phyloP scores from a whole-genome alignment of 352 stramenopile genomes.

The Globisporangium emineosum region DNA sequence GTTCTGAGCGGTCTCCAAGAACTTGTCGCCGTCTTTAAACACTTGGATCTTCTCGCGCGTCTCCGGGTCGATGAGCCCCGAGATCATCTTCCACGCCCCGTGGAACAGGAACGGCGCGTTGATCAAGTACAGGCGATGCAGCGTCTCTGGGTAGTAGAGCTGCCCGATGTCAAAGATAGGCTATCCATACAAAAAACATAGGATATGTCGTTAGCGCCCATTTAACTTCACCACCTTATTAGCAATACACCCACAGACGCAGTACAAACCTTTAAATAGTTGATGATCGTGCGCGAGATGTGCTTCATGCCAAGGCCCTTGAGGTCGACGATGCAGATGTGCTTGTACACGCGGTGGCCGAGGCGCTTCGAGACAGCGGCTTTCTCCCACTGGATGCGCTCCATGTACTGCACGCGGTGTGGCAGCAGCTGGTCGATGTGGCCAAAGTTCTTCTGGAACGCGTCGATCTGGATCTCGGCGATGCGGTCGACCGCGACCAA shows the following conservation, averaged over 20 bases:
- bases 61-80: constrained; percentile 60
- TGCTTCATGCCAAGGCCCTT: constrained; percentile 72
- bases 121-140: constrained; percentile 75
- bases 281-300: constrained; percentile 46
- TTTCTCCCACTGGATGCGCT: constrained; percentile 80
- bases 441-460: constrained; percentile 55
- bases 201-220: too few species aligned
- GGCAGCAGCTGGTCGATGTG: constrained; percentile 54
- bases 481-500: constrained; percentile 67
- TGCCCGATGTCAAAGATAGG: constrained; percentile 79
- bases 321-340: constrained; percentile 81
- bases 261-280: constrained; percentile 52
- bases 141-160: constrained; percentile 78
- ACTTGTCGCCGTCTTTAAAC: constrained; percentile 63
- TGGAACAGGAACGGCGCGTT: constrained; percentile 84
- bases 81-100: constrained; percentile 80
- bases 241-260: background rate
- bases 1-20: constrained; percentile 51
- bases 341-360: constrained; percentile 70
- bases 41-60: constrained; percentile 86
- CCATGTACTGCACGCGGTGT: constrained; percentile 74
- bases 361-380: constrained; percentile 58
- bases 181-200: constrained; percentile 23
- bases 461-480: constrained; percentile 59
- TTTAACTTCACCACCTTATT: too few species aligned